Conservation (phyloP, 2,329 filamentous ascomycete genomes). For the Fusarium tupiense region DNA sequence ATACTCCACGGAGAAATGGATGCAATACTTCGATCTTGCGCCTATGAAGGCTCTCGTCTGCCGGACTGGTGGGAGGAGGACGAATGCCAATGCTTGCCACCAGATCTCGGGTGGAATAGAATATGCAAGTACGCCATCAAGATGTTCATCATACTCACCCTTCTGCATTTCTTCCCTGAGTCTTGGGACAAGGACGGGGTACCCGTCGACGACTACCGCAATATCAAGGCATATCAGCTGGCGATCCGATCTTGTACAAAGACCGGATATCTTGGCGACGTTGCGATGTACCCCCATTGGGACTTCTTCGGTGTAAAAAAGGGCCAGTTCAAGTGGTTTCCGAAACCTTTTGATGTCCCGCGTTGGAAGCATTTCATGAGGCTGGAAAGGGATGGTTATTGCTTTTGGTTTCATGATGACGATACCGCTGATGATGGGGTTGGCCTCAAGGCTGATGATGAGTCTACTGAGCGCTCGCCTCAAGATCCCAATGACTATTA, state of each 20-base stretch:
- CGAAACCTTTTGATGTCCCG: fast-evolving
- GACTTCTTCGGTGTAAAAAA: slow-evolving; percentile 3
- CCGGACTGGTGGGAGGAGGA: neutral
- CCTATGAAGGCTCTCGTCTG: neutral
- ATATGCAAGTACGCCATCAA: neutral
- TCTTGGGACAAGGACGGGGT: neutral
- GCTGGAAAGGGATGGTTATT: too few relatives aligned
- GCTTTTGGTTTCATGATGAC: too few relatives aligned
- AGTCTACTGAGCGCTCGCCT: too few relatives aligned
- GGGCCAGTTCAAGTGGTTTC: neutral
- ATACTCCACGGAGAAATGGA: slow-evolving; percentile 12
- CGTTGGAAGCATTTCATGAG: neutral
- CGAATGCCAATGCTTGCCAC: neutral
- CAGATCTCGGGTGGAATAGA: neutral
- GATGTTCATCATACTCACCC: slow-evolving; percentile 2
- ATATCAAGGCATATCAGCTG: neutral
- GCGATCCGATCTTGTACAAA: too few relatives aligned
- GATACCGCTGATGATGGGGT: too few relatives aligned
- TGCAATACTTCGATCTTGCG: neutral
- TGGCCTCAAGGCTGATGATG: too few relatives aligned
- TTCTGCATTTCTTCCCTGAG: neutral
- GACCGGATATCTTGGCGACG: too few relatives aligned
- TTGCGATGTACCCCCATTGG: neutral
- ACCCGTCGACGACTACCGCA: neutral
- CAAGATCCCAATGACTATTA: too few relatives aligned